Evolutionary conservation across 345 rosid species (phyloP).

Genomic region (Brassica napus): DNA sequence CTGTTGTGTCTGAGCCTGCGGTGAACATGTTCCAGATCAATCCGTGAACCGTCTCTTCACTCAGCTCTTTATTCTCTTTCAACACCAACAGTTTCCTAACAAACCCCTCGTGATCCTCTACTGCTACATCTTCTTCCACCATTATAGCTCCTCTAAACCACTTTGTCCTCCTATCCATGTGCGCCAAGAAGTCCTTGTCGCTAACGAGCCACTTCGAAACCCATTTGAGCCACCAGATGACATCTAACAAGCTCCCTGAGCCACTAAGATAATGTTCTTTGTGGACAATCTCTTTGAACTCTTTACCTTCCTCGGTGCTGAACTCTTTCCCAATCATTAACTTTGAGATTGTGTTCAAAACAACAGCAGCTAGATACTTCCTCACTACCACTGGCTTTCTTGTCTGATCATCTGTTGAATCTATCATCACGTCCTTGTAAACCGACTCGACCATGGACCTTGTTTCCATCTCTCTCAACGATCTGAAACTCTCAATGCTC

Average conservation of each 20-base stretch:
- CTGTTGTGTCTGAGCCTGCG: constrained; percentile 51
- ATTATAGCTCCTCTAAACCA: constrained; percentile 31
- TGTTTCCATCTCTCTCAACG: constrained; percentile 45
- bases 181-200: constrained; percentile 21
- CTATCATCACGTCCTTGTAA: constrained; percentile 30
- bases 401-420: not conserved
- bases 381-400: constrained; percentile 32
- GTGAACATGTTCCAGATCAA: constrained; percentile 56
- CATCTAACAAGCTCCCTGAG: constrained; percentile 25
- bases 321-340: constrained; percentile 39
- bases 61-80: constrained; percentile 35
- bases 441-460: constrained; percentile 41
- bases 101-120: constrained; percentile 21
- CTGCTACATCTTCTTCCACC: not conserved
- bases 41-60: constrained; percentile 45
- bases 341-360: constrained; percentile 37
- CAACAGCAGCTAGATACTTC: constrained; percentile 38
- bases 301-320: constrained; percentile 34
- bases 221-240: constrained; percentile 46
- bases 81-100: constrained; percentile 31
- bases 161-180: constrained; percentile 26
- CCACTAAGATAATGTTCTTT: constrained; percentile 30
- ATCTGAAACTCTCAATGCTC: constrained; percentile 42
- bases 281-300: constrained; percentile 34
- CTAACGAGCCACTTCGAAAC: constrained; percentile 12